Percentiles rank a stretch among this genome's conserved stretches.
These are phyloP conservation scores for Penicillium vulpinum DNA, from an alignment of 2,329 filamentous ascomycete genomes.

Conservation along the genomic window DNA sequence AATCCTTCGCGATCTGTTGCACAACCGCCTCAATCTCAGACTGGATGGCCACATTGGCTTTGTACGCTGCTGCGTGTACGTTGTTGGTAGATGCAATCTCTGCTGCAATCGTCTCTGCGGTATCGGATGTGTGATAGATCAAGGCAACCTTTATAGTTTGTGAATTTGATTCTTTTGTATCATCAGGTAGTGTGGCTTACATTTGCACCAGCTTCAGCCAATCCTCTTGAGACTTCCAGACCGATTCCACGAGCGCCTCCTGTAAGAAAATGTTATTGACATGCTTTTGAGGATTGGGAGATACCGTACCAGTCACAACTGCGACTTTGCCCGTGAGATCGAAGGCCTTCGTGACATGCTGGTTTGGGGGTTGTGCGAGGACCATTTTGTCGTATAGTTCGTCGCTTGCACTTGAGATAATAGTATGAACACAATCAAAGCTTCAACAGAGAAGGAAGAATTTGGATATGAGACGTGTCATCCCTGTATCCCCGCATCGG, in stretches of 20 bases:
- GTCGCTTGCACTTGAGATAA: background rate
- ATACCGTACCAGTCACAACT: constrained; percentile 25
- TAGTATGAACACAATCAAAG: background rate
- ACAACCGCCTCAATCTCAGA: constrained; percentile 35
- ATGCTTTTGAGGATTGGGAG: no score
- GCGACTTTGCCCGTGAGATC: constrained; percentile 28
- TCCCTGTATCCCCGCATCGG: constrained; percentile 4
- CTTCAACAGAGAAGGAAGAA: background rate
- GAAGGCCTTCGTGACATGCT: constrained; percentile 24
- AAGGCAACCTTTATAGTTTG: constrained; percentile 24
- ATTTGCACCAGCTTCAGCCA: constrained; percentile 43
- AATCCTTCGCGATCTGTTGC: constrained; percentile 38
- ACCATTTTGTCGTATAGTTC: constrained; percentile 21
- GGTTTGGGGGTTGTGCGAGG: constrained; percentile 18
- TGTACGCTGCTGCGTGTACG: constrained; percentile 35
- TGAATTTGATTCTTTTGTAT: background rate
- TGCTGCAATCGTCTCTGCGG: constrained; percentile 24
- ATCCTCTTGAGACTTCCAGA: constrained; percentile 42
- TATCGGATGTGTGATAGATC: constrained; percentile 33
- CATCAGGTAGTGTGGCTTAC: constrained; percentile 17
- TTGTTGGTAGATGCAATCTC: constrained; percentile 31
- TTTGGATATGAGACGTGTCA: background rate
- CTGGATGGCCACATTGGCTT: constrained; percentile 34
- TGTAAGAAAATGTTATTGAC: background rate
- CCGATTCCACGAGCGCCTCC: constrained; percentile 41